Base-by-base conservation (phyloP, 352 stramenopile species). In the Phytophthora aleatoria region DNA sequence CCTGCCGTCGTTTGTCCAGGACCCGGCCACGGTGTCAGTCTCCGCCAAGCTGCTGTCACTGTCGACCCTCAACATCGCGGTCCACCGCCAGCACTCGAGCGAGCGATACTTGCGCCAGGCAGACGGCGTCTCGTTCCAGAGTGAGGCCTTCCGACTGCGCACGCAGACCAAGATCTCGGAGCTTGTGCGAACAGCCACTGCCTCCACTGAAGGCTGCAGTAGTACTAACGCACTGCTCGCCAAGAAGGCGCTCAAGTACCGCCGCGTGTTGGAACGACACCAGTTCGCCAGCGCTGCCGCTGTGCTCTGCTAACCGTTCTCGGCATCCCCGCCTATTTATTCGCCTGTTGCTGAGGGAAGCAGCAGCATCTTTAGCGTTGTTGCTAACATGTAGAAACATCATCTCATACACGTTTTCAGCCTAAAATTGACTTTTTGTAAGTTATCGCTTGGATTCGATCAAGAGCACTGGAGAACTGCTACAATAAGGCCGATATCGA, bases 181-280 rank as follows among this genome's bases (percentile, higher is more conserved):
- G 38, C 67, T 83, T 10, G 44, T 77, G 16, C 52, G 54, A 7
- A 68, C 50, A 3, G 71, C 50, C 9, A 65, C 60, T 2, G 26
- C 63, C 31, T 48, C 62, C 6, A 16, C 47, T 20, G 44, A 52
- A 13, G 35, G 2, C 10, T 66, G 63, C 62, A 75, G 60, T 49
- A 71, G 48, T 38, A 80, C 59, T 43, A 74, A 67, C 53, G 58
- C 71, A 11, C 36, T 80, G 36, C 64, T 87, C 11, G 79, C 79
- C 43, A 67, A 59, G 56, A 84, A 81, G 57, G 71, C 75, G 31
- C 73, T 87, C 41, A 77, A 79, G 61, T 87, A 81, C 54, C 75
- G 78, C 36, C 77, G 73, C 31, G 67, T 81, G 8, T 50, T 73
- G 16, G 66, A 75, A 35, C 74, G 74, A 26, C 35, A 8, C 3